Conservation (phyloP, 495 filamentous ascomycete genomes). For the Trichoderma virens region DNA sequence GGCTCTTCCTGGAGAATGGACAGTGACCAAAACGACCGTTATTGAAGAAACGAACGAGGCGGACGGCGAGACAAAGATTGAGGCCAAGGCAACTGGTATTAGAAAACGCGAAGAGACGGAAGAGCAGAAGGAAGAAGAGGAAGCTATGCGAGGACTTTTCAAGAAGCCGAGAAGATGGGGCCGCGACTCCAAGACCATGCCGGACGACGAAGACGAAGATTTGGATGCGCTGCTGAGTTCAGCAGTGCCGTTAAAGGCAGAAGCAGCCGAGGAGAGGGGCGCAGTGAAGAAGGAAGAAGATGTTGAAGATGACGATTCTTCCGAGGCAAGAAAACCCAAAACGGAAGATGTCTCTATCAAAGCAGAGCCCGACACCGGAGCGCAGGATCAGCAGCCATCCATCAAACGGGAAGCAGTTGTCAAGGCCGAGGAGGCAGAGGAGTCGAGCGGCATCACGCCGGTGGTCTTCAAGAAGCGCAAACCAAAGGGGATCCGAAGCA, state of each 20-base stretch:
- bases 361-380: not conserved
- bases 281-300: constrained; percentile 35
- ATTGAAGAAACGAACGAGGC: constrained; percentile 20
- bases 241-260: not conserved
- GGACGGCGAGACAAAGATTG: constrained; percentile 27
- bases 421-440: not conserved
- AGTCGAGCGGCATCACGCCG: constrained; percentile 10
- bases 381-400: constrained; percentile 12
- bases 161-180: constrained; percentile 67
- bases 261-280: constrained; percentile 8
- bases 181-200: constrained; percentile 57
- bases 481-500: constrained; percentile 61
- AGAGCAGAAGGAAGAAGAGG: constrained; percentile 56
- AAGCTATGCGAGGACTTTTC: constrained; percentile 46
- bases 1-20: constrained; percentile 89
- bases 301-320: not conserved
- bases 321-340: constrained; percentile 1
- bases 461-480: constrained; percentile 91
- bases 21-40: constrained; percentile 53
- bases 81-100: constrained; percentile 47
- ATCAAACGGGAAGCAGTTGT: constrained; percentile 17
- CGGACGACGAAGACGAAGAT: constrained; percentile 56
- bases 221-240: constrained; percentile 62
- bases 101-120: constrained; percentile 62
- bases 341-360: not conserved